These are phyloP conservation scores for Ophiocytium majus DNA, from an alignment of 352 stramenopile genomes.

Conservation along the genomic window DNA sequence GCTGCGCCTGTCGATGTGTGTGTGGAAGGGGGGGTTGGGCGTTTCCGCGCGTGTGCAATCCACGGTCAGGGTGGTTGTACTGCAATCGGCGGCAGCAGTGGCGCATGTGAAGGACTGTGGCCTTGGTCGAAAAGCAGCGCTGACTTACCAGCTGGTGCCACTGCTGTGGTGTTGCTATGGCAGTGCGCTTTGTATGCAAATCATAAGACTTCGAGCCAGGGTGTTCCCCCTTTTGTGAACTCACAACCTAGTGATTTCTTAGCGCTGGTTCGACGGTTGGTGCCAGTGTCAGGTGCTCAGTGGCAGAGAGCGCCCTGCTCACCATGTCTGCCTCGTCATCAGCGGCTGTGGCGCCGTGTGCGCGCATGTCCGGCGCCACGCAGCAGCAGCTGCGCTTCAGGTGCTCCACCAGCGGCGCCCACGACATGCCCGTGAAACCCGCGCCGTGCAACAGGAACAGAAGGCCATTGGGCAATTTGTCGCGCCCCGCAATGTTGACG, in stretches of 20 bases:
- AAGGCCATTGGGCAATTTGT: neutral
- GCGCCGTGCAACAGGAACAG: constrained; percentile 17
- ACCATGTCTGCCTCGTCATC: constrained; percentile 29
- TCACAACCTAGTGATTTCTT: no score
- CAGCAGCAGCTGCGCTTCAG: constrained; percentile 36
- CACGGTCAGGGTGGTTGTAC: no score
- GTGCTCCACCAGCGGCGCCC: constrained; percentile 36
- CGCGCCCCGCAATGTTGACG: neutral
- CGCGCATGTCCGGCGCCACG: constrained; percentile 43
- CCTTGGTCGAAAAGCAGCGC: no score
- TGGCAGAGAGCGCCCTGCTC: no score
- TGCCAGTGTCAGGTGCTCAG: neutral
- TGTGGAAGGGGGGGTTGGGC: no score
- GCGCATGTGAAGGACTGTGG: no score
- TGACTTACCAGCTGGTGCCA: neutral
- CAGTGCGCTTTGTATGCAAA: neutral
- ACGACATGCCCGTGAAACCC: constrained; percentile 56
- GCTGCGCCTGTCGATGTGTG: no score
- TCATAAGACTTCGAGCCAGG: neutral
- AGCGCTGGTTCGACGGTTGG: no score
- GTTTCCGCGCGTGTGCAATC: no score
- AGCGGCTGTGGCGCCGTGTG: constrained; percentile 36
- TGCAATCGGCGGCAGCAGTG: no score
- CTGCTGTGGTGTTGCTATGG: neutral
- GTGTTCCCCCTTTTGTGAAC: neutral